Percentiles rank a stretch among this genome's conserved stretches.
These are phyloP conservation scores for Aristolochia contorta DNA, from an alignment of 164 flowering plant species.

Conservation along the genomic window DNA sequence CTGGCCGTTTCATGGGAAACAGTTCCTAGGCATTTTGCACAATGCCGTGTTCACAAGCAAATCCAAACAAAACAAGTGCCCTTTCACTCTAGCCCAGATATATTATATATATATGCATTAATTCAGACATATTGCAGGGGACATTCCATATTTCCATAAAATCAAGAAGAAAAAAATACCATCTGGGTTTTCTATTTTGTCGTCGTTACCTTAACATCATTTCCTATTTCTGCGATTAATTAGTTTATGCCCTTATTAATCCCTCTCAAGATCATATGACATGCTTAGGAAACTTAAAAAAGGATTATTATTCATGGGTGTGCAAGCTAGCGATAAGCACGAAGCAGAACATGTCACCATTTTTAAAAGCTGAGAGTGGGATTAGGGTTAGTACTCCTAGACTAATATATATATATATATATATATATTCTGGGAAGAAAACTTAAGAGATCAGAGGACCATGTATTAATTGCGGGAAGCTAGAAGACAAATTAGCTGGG, in stretches of 20 bases:
- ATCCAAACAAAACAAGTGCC: neutral
- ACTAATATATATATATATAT: too few species aligned
- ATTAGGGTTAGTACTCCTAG: too few species aligned
- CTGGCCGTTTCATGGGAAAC: constrained; percentile 1
- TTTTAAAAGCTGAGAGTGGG: too few species aligned
- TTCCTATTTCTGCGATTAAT: neutral
- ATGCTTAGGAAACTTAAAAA: too few species aligned
- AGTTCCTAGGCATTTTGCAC: neutral
- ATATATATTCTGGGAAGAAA: too few species aligned
- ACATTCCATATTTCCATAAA: neutral
- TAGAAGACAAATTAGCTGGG: too few species aligned
- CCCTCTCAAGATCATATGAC: too few species aligned
- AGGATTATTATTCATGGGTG: too few species aligned
- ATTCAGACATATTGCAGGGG: neutral
- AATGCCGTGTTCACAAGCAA: neutral
- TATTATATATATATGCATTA: neutral
- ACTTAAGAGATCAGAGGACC: too few species aligned
- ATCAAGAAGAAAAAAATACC: neutral
- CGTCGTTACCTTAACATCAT: neutral
- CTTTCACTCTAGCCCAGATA: neutral
- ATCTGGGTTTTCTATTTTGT: neutral
- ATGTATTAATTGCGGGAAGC: too few species aligned
- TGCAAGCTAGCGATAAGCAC: too few species aligned
- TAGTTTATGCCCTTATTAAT: neutral
- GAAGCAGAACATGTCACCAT: too few species aligned